These are phyloP conservation scores for Amauroascus verrucosus DNA, from an alignment of 2,329 filamentous ascomycete genomes.

Conservation along the genomic window DNA sequence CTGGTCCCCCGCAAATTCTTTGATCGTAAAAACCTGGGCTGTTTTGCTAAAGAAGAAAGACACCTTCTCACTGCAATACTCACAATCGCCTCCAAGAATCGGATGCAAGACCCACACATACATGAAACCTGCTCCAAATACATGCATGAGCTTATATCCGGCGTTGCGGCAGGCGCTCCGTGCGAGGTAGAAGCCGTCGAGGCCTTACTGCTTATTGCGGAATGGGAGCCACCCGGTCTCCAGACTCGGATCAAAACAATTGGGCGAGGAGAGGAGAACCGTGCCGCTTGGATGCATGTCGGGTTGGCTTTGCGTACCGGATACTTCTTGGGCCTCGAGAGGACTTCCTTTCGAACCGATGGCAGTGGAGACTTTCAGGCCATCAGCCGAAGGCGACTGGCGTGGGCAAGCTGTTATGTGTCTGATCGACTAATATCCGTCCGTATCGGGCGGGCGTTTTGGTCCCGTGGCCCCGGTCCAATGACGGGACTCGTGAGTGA, in stretches of 20 bases:
- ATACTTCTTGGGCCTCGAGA: slow-evolving; percentile 60
- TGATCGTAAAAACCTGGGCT: slow-evolving; percentile 43
- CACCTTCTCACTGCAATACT: slow-evolving; percentile 60
- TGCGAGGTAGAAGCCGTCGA: slow-evolving; percentile 62
- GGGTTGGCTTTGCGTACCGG: slow-evolving; percentile 59
- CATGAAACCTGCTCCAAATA: slow-evolving; percentile 58
- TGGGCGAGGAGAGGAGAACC: slow-evolving; percentile 61
- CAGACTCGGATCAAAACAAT: slow-evolving; percentile 51
- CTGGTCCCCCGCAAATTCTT: slow-evolving; percentile 54
- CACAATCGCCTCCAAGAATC: slow-evolving; percentile 60
- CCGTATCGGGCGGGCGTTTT: slow-evolving; percentile 61
- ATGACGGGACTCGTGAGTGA: slow-evolving; percentile 54
- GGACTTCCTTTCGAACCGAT: slow-evolving; percentile 55
- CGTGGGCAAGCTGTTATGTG: slow-evolving; percentile 60
- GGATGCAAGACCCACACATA: slow-evolving; percentile 52
- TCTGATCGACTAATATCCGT: slow-evolving; percentile 60
- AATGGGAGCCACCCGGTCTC: slow-evolving; percentile 61
- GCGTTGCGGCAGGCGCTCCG: slow-evolving; percentile 55
- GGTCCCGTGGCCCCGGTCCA: slow-evolving; percentile 60
- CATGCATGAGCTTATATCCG: slow-evolving; percentile 59
- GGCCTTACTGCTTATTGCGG: slow-evolving; percentile 57
- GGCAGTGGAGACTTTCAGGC: slow-evolving; percentile 49
- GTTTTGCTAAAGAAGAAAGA: slow-evolving; percentile 51
- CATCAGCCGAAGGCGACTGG: slow-evolving; percentile 54
- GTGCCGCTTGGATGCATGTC: slow-evolving; percentile 68